Evolutionary conservation across 2,329 filamentous ascomycete genomes (phyloP).

Genomic region (Fusarium pilosicola): DNA sequence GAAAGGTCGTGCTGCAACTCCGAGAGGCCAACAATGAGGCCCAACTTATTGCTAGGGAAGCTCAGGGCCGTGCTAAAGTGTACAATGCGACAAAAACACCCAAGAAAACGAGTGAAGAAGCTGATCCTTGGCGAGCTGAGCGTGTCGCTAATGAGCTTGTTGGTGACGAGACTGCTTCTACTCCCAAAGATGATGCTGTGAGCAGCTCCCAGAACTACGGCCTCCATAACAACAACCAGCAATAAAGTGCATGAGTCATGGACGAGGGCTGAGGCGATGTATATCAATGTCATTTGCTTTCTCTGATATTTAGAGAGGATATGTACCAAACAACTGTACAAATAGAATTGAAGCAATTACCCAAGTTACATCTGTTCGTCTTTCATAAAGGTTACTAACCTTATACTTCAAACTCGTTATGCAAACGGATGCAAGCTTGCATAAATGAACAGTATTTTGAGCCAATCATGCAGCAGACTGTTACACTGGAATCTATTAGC

Average conservation of each 20-base stretch:
- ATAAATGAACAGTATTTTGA: neutral
- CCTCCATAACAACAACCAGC: conserved; percentile 41
- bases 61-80: conserved; percentile 49
- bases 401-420: neutral
- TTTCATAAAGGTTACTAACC: neutral
- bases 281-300: conserved; percentile 41
- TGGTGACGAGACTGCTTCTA: conserved; percentile 11
- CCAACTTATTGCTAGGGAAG: conserved; percentile 59
- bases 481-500: neutral
- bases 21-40: conserved; percentile 52
- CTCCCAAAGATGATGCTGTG: conserved; percentile 59
- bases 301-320: conserved; percentile 29
- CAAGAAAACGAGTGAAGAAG: conserved; percentile 2
- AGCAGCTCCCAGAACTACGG: conserved; percentile 54
- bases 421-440: neutral
- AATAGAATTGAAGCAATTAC: conserved; percentile 46
- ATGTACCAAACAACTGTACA: conserved; percentile 48
- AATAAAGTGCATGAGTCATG: conserved; percentile 24
- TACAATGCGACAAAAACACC: conserved; percentile 44
- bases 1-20: conserved; percentile 59
- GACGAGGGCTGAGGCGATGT: conserved; percentile 26
- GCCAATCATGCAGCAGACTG: neutral
- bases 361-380: neutral
- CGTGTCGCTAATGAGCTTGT: conserved; percentile 46
- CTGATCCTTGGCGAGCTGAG: conserved; percentile 36